phyloP scores from a whole-genome alignment of 2,329 filamentous ascomycete genomes.

The Colletotrichum gigasporum region DNA sequence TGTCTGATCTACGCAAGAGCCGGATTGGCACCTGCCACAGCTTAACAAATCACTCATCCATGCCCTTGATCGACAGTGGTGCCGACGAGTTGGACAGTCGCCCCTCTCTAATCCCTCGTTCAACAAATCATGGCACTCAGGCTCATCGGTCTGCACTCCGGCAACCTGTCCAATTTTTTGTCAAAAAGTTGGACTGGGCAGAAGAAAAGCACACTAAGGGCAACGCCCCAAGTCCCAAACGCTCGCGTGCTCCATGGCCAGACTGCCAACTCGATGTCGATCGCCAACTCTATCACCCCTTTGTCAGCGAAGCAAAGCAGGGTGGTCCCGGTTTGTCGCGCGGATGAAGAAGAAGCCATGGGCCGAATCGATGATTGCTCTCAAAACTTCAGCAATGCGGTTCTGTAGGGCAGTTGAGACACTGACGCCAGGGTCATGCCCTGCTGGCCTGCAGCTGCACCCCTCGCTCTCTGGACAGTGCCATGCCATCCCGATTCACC shows the following conservation, averaged over 20 bases:
- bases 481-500: conserved; percentile 20
- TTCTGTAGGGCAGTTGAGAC: conserved; percentile 28
- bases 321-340: conserved; percentile 12
- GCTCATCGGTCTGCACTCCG: conserved; percentile 23
- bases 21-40: conserved; percentile 1
- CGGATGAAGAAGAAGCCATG: conserved; percentile 11
- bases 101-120: neutral
- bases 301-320: neutral
- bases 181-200: conserved; percentile 1
- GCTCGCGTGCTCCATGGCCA: conserved; percentile 3
- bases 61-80: conserved; percentile 15
- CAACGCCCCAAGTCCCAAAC: conserved; percentile 25
- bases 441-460: conserved; percentile 20
- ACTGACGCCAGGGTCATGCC: conserved; percentile 17
- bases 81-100: neutral
- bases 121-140: conserved; percentile 4
- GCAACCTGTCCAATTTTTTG: neutral
- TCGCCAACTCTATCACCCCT: conserved; percentile 25
- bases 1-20: conserved; percentile 28
- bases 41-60: neutral
- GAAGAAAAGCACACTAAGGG: conserved; percentile 14
- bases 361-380: conserved; percentile 23
- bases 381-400: conserved; percentile 5
- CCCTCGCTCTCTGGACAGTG: conserved; percentile 22
- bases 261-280: conserved; percentile 19